Conservation (phyloP, 164 flowering plant genomes). For the Sedum album region DNA sequence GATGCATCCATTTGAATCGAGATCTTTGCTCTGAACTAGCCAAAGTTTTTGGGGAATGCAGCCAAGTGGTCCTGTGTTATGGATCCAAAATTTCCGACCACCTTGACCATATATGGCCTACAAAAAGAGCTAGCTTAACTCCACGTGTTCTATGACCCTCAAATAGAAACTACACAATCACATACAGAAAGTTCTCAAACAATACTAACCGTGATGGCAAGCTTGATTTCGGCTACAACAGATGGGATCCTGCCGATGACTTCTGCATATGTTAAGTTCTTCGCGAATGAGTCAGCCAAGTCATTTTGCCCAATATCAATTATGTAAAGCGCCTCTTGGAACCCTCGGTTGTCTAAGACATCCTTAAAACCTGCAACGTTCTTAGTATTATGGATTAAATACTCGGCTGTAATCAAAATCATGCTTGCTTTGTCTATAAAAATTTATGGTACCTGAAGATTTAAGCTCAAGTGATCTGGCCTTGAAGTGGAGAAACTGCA, state of each 20-base stretch:
- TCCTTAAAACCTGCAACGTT: slow-evolving; percentile 18
- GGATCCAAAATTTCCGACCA: slow-evolving; percentile 69
- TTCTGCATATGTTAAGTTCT: slow-evolving; percentile 33
- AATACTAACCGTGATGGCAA: slow-evolving; percentile 36
- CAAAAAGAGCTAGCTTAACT: neutral
- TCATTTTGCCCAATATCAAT: slow-evolving; percentile 73
- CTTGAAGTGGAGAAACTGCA: slow-evolving; percentile 63
- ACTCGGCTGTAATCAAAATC: neutral
- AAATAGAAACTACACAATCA: neutral
- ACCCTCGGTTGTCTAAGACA: slow-evolving; percentile 28
- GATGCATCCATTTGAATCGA: slow-evolving; percentile 46
- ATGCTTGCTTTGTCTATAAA: neutral
- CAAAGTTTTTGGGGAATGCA: slow-evolving; percentile 60
- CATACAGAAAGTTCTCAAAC: neutral
- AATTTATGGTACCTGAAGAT: slow-evolving; percentile 25
- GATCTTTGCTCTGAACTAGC: slow-evolving; percentile 21
- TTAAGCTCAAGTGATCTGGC: slow-evolving; percentile 34
- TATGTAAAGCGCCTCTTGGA: slow-evolving; percentile 51
- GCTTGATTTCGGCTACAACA: slow-evolving; percentile 37
- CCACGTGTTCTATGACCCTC: neutral
- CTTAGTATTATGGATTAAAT: neutral
- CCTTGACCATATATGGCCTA: slow-evolving; percentile 45
- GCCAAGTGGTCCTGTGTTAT: slow-evolving; percentile 74
- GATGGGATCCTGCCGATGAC: slow-evolving; percentile 44
- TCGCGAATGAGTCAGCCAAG: slow-evolving; percentile 47